Evolutionary conservation across 1,284 basidiomycete species (phyloP), one percentile per base, ranked within the genome.

Genomic region (Boletus holoroseus): DNA sequence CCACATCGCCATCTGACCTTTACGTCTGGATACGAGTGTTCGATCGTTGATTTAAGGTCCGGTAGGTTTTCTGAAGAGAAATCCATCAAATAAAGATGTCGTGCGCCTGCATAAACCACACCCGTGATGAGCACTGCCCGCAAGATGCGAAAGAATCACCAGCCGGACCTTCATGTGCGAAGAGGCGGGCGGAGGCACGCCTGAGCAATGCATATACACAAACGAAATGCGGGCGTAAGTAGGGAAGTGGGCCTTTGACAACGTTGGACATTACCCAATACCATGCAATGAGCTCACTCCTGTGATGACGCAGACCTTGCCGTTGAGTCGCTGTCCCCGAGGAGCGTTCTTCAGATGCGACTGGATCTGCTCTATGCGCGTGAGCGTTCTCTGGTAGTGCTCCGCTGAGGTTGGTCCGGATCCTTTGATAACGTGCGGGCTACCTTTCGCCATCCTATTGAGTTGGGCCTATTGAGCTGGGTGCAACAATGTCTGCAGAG

Each of bases 231-330:
- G 41, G 22, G 16, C 28, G 35, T 63, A 44, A 62, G 58, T 36
- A 36, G 40, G 44, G n/a, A 35, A 50, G 39, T 24, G 16, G 47
- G 26, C 38, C 26, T 32, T 44, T 26, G 41, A 44, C 50, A 49
- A 45, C 47, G 30, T 38, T 55, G 34, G 43, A 44, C 41, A 41
- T 57, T 64, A 89, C 89, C 91, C 91, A 56, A 94, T 94, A 24
- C 91, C 91, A 62, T 84, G 84, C 57, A 87, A 63, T 16, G 88
- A 91, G 24, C 85, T 85, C 24, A 86, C 89, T 13, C 94, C 94
- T 0, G 94, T 96, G 56, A 96, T 80, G 57, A 96, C 79, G 62
- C 87, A 91, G n/a, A 94, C 90, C 69, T 94, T 95, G 57, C 77
- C 83, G 60, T 77, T 76, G 57, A 95, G 75, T 56, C 82, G 78